Evolutionary conservation across 495 filamentous ascomycete genomes (phyloP).

Genomic region (Penicillium coprophilum): DNA sequence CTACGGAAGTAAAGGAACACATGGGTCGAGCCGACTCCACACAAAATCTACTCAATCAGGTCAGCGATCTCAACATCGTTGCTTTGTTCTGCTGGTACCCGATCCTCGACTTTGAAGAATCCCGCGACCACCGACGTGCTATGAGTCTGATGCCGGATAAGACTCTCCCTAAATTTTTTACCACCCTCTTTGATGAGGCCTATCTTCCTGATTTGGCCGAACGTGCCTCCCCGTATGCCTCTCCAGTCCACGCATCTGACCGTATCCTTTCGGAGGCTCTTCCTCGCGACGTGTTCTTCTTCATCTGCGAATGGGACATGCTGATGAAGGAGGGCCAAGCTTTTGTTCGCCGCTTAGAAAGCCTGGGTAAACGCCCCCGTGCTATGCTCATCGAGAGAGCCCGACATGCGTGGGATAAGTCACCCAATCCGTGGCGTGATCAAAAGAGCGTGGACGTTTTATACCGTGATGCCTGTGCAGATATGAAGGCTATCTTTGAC

Average conservation of each 20-base stretch:
- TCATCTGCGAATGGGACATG: slow-evolving; percentile 92
- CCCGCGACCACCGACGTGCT: slow-evolving; percentile 69
- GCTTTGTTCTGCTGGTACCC: slow-evolving; percentile 81
- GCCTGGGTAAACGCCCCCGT: slow-evolving; percentile 63
- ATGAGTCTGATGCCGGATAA: slow-evolving; percentile 66
- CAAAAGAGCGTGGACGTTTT: slow-evolving; percentile 41
- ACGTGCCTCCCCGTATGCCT: slow-evolving; percentile 59
- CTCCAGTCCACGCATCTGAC: slow-evolving; percentile 60
- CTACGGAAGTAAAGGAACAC: slow-evolving; percentile 26
- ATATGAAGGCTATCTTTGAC: slow-evolving; percentile 47
- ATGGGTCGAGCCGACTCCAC: slow-evolving; percentile 40
- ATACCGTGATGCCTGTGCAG: slow-evolving; percentile 46
- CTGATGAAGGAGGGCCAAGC: slow-evolving; percentile 71
- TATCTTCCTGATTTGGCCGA: slow-evolving; percentile 62
- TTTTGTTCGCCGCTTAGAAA: slow-evolving; percentile 63
- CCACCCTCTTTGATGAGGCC: slow-evolving; percentile 80
- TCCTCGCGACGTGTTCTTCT: slow-evolving; percentile 67
- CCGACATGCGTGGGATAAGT: slow-evolving; percentile 85
- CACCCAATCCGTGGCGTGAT: slow-evolving; percentile 70
- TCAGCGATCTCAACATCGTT: slow-evolving; percentile 47
- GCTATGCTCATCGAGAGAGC: slow-evolving; percentile 72
- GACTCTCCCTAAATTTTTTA: slow-evolving; percentile 70
- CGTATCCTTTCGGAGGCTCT: slow-evolving; percentile 50
- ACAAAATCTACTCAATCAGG: slow-evolving; percentile 36
- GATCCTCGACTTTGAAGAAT: slow-evolving; percentile 74